Base-by-base conservation (phyloP, 108 stramenopile genomes). In the Hondaea fermentalgiana region DNA sequence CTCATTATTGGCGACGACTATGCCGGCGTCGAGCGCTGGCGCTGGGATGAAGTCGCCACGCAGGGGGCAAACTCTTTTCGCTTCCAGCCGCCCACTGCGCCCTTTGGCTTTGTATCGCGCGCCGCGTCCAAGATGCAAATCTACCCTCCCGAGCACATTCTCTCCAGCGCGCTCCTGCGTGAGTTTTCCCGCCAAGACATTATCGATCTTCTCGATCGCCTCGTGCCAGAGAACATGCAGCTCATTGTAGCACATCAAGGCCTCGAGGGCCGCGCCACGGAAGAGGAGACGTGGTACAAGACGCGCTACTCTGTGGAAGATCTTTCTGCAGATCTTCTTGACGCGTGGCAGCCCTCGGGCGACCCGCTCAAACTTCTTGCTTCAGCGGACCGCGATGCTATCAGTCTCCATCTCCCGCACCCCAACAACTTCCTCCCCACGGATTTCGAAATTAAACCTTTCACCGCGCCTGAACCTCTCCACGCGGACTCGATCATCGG, bases 251-350 rank as follows among this genome's bases (percentile, higher is more conserved):
- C 25, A 10, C 35, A 51, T 28, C 44, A 89, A 42, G 76, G 88
- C 28, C 44, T 58, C 28, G 44, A 87, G 14, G 69, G 88, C 43
- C 76, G 94, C 60, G 93, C 92, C 43, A 72, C 72, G 4, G 53
- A 93, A 28, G 89, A 72, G 21, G 98, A 98, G 89, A 93, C 92
- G 49, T 94, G 97, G 94, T 99, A 99, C 90, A 96, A 96, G 14
- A 98, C 96, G 6, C 91, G 90, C 53, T 98, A 97, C 91, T 94
- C 93, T 35, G 90, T 92, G 45, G 45, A 87, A 12, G 60, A 89
- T 16, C 69, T 97, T 42, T 28, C 93, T 0, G 89, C 91, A 4
- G 95, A 93, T 6, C 87, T 94, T 72, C 53, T 92, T 28, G 88
- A 92, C 60, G 60, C 71, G n/a, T 98, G 97, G 97, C 12, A 35